These are phyloP conservation scores for Begonia loranthoides DNA, from an alignment of 306 rosid genomes.

Conservation along the genomic window DNA sequence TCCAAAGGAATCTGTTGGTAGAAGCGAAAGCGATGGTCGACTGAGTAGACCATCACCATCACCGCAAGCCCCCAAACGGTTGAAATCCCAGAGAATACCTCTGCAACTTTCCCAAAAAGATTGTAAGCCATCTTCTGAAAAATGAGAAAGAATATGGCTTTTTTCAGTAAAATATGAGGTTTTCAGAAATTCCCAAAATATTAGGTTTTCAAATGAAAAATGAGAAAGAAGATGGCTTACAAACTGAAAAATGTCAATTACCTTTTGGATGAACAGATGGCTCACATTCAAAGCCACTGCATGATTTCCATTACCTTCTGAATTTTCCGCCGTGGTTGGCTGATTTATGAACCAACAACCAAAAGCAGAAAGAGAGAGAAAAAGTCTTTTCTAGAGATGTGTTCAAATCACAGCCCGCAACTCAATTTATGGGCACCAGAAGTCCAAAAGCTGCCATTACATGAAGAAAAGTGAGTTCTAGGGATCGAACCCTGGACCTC, in stretches of 20 bases:
- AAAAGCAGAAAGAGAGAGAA: no score
- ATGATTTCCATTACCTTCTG: no score
- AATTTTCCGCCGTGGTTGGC: constrained; percentile 37
- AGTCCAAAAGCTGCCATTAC: neutral
- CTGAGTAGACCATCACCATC: constrained; percentile 46
- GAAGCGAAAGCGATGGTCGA: constrained; percentile 75
- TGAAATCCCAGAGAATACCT: constrained; percentile 38
- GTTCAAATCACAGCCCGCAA: neutral
- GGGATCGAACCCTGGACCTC: no score
- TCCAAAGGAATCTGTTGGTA: constrained; percentile 39
- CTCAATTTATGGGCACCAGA: constrained; percentile 4
- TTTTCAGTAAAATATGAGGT: constrained; percentile 52
- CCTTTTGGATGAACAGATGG: constrained; percentile 64
- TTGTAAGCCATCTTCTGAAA: constrained; percentile 68
- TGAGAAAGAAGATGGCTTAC: no score
- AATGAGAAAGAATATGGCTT: constrained; percentile 67
- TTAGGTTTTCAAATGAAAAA: no score
- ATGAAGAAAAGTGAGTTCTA: no score
- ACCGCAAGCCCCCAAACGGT: constrained; percentile 63
- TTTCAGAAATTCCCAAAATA: no score
- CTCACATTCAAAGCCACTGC: constrained; percentile 21
- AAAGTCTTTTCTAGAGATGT: neutral
- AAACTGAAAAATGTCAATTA: constrained; percentile 6
- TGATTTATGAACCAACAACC: no score
- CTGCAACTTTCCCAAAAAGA: constrained; percentile 42